phyloP scores from a whole-genome alignment of 306 rosid genomes.

The Oxytropis ochrocephala region DNA sequence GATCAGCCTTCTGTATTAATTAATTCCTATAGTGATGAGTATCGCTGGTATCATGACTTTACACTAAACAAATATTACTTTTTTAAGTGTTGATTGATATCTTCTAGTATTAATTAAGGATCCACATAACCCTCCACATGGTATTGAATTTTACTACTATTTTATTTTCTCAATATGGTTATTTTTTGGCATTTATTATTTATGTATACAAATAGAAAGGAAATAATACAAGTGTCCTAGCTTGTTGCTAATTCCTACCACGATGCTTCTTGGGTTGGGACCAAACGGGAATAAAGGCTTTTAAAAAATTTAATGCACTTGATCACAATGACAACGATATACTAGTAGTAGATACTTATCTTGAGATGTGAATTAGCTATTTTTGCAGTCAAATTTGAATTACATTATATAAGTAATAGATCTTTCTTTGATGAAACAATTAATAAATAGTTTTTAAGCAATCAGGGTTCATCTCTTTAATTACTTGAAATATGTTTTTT shows the following conservation, averaged over 20 bases:
- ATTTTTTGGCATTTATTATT: background rate
- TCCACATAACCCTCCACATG: background rate
- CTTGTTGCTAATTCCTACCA: background rate
- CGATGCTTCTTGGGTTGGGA: conserved; percentile 13
- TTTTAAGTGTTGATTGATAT: background rate
- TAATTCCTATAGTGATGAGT: background rate
- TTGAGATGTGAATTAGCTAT: no score
- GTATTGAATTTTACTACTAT: background rate
- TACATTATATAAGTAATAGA: background rate
- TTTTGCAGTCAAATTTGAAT: no score
- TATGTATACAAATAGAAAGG: background rate
- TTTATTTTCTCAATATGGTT: background rate
- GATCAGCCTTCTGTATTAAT: background rate
- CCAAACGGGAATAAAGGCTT: background rate
- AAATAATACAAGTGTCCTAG: background rate
- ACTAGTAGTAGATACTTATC: no score
- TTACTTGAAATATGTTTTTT: no score
- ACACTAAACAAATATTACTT: background rate
- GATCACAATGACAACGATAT: background rate
- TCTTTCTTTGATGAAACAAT: background rate
- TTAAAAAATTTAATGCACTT: background rate
- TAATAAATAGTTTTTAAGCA: no score
- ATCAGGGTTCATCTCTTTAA: no score
- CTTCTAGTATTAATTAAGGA: background rate
- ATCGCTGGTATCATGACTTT: background rate